A percentile compares a stretch with the other conserved stretches of the same genome.
Evolutionary conservation across 345 rosid species (phyloP).

Genomic region (Linum tenue): DNA sequence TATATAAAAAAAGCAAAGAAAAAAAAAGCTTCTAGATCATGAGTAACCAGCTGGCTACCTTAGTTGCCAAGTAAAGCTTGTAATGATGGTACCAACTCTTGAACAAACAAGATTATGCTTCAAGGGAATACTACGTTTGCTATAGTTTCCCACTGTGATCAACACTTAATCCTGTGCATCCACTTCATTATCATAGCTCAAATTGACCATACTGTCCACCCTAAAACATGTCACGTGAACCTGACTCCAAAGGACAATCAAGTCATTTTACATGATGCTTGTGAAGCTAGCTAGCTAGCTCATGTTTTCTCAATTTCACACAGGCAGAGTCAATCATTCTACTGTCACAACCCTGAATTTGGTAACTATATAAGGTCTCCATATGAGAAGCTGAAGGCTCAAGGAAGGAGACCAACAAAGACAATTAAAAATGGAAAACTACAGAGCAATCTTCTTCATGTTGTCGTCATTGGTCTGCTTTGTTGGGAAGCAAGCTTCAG

Average conservation of each 20-base stretch:
- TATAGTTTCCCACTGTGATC: too few relatives aligned
- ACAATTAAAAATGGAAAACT: conserved; percentile 20
- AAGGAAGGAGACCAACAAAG: not conserved
- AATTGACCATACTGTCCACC: conserved; percentile 3
- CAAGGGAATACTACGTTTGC: conserved; percentile 14
- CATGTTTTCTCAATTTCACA: not conserved
- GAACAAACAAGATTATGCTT: conserved; percentile 33
- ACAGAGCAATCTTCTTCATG: conserved; percentile 6
- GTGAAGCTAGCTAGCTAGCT: not conserved
- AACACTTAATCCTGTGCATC: not conserved
- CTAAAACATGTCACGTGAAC: not conserved
- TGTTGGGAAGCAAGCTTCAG: conserved; percentile 30
- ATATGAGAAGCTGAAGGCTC: not conserved
- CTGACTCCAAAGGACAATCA: not conserved
- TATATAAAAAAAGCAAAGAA: not conserved
- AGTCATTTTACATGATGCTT: conserved; percentile 1
- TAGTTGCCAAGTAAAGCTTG: conserved; percentile 64
- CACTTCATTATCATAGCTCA: conserved; percentile 2
- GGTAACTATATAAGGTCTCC: conserved; percentile 14
- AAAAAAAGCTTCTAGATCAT: not conserved
- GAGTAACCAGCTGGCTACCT: conserved; percentile 12
- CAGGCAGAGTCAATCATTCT: not conserved
- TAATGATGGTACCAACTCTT: conserved; percentile 8
- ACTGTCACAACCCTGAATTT: not conserved
- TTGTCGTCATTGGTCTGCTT: conserved; percentile 26